phyloP scores from a whole-genome alignment of 495 filamentous ascomycete species.

The Schizothecium vesticola region DNA sequence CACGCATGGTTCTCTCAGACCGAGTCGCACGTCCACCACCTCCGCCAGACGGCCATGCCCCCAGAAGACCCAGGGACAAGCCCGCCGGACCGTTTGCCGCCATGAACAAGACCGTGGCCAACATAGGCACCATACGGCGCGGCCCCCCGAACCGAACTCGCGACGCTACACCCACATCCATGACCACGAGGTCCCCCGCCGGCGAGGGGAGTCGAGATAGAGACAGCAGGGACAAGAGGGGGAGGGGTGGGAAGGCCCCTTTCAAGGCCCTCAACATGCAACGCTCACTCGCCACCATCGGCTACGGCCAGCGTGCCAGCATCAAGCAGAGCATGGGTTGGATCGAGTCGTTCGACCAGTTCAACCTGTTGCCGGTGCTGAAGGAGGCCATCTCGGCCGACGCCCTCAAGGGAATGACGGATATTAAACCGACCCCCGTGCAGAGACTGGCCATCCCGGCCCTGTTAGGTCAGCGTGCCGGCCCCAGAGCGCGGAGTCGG shows the following conservation, averaged over 20 bases:
- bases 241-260: conserved; percentile 33
- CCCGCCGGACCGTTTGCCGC: conserved; percentile 62
- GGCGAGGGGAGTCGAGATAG: conserved; percentile 18
- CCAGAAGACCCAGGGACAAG: conserved; percentile 33
- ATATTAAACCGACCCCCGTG: conserved; percentile 76
- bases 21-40: conserved; percentile 51
- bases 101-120: conserved; percentile 71
- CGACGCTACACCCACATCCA: conserved; percentile 19
- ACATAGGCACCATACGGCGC: conserved; percentile 32
- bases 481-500: conserved; percentile 2
- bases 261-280: conserved; percentile 95
- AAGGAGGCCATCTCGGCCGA: conserved; percentile 65
- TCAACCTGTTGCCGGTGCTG: conserved; percentile 67
- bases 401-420: conserved; percentile 63
- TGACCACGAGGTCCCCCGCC: not conserved
- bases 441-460: conserved; percentile 83
- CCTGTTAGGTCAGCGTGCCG: conserved; percentile 47
- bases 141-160: conserved; percentile 22
- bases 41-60: conserved; percentile 35
- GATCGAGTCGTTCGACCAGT: conserved; percentile 71
- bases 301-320: conserved; percentile 62
- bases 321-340: conserved; percentile 66
- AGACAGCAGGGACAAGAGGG: conserved; percentile 18
- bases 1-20: conserved; percentile 77
- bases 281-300: conserved; percentile 62